These are phyloP conservation scores for Eucalyptus regnans DNA, from an alignment of 345 rosid species.

Conservation along the genomic window DNA sequence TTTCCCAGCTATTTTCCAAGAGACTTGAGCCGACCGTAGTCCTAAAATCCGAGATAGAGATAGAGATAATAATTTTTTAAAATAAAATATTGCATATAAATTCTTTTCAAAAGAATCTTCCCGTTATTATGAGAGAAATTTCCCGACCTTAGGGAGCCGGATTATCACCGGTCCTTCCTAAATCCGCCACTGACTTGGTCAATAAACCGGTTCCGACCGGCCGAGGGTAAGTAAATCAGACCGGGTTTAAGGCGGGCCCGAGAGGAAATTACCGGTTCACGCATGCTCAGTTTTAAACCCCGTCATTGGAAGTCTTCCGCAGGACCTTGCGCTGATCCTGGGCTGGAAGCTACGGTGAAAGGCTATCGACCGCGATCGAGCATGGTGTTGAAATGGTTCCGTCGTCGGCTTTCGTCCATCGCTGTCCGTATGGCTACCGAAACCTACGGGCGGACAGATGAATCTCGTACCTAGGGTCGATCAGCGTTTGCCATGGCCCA, in stretches of 20 bases:
- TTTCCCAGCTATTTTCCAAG: not conserved
- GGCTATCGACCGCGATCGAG: too few relatives aligned
- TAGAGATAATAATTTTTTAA: not conserved
- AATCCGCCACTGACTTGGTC: not conserved
- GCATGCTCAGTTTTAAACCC: not conserved
- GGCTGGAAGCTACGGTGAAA: too few relatives aligned
- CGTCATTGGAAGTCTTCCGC: too few relatives aligned
- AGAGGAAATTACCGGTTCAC: not conserved
- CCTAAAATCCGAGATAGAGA: not conserved
- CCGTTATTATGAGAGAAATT: not conserved
- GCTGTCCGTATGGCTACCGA: too few relatives aligned
- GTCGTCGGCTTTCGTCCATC: too few relatives aligned
- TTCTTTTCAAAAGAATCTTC: not conserved
- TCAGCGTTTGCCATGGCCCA: too few relatives aligned
- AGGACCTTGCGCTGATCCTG: too few relatives aligned
- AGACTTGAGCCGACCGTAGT: not conserved
- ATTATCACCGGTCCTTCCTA: not conserved
- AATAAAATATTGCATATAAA: not conserved
- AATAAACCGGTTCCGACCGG: not conserved
- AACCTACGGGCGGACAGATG: too few relatives aligned
- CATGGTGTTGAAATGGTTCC: too few relatives aligned
- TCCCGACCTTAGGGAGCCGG: not conserved
- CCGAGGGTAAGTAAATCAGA: not conserved
- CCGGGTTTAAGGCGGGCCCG: not conserved
- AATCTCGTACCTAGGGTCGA: too few relatives aligned